Evolutionary conservation across 768 basidiomycete species (phyloP), one percentile per base, ranked within the genome.

Genomic region (Exsudoporus frostii): DNA sequence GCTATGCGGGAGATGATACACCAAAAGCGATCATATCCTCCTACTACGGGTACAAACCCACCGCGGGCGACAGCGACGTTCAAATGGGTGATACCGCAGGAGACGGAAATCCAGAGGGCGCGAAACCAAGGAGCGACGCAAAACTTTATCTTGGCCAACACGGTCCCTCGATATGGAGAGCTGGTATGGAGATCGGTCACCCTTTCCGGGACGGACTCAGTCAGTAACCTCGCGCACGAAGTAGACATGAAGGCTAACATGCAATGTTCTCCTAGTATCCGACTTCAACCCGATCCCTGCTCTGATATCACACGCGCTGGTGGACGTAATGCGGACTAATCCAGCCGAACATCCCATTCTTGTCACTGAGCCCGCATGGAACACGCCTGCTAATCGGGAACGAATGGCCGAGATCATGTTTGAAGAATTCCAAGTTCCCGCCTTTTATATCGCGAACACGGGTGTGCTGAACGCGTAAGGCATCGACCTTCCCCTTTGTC

Each of bases 331-430:
- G 78, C 82, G 82, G 20, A 82, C 84, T 52, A 83, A 84, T 58
- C 78, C 91, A 4, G 73, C 85, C 5, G 92, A 98, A 60, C 95
- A 97, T 64, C 97, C 97, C 1, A 72, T 98, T 39, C 81, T 99
- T 38, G 82, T 94, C 8, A 98, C 97, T 0, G 97, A 99, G 68
- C 89, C 94, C 7, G 86, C 94, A 4, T 99, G 97, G 97, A 98
- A 98, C 67, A 91, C 92, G 0, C 77, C 85, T 20, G 85, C 85
- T n/a, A 92, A 97, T 65, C 77, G 96, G 54, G 93, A 98, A 74
- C 81, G 88, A 50, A 90, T 98, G 87, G 90, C 93, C 11, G 93
- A 98, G 73, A 89, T 97, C 43, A 90, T 97, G 85, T 98, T 98
- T 64, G 97, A 99, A 71, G 88, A 96, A 61, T 96, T 97, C 62